A percentile compares a stretch with the other conserved stretches of the same genome.
phyloP scores from a whole-genome alignment of 805 yeast species.

The Candida morakotiae region DNA sequence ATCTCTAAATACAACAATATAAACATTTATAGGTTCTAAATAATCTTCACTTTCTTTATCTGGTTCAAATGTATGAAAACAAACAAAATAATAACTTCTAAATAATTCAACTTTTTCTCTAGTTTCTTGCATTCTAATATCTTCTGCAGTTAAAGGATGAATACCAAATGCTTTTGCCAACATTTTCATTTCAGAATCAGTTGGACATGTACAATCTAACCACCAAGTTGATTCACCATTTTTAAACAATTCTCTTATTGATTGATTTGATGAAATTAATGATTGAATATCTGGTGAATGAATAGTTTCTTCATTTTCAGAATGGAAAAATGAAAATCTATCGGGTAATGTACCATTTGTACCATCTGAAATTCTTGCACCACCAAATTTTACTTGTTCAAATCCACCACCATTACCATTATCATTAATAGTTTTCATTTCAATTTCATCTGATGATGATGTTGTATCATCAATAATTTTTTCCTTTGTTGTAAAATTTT shows the following conservation, averaged over 20 bases:
- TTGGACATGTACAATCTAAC: slow-evolving; percentile 92
- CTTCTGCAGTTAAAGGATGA: slow-evolving; percentile 97
- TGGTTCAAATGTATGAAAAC: slow-evolving; percentile 94
- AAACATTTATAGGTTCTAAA: slow-evolving; percentile 73
- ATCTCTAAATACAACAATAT: slow-evolving; percentile 58
- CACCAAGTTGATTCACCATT: slow-evolving; percentile 86
- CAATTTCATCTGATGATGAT: slow-evolving; percentile 5
- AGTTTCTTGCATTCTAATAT: slow-evolving; percentile 92
- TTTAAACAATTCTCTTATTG: slow-evolving; percentile 66
- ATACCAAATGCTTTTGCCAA: slow-evolving; percentile 91
- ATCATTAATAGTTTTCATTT: slow-evolving; percentile 3
- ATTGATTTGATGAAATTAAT: slow-evolving; percentile 58
- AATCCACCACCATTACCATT: too few relatives aligned
- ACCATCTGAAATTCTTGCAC: slow-evolving; percentile 28
- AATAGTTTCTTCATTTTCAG: slow-evolving; percentile 79
- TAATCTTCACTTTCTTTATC: slow-evolving; percentile 80
- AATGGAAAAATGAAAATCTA: slow-evolving; percentile 77
- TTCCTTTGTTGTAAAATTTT: slow-evolving; percentile 7
- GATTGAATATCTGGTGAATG: slow-evolving; percentile 88
- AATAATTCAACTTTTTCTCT: slow-evolving; percentile 96
- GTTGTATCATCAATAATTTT: slow-evolving; percentile 1
- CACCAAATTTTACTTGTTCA: slow-evolving; percentile 41
- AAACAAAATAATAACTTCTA: slow-evolving; percentile 85
- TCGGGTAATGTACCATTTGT: slow-evolving; percentile 45
- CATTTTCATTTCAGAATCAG: slow-evolving; percentile 91